Conservation (phyloP, 768 basidiomycete genomes). For the Tulasnella calospora region DNA sequence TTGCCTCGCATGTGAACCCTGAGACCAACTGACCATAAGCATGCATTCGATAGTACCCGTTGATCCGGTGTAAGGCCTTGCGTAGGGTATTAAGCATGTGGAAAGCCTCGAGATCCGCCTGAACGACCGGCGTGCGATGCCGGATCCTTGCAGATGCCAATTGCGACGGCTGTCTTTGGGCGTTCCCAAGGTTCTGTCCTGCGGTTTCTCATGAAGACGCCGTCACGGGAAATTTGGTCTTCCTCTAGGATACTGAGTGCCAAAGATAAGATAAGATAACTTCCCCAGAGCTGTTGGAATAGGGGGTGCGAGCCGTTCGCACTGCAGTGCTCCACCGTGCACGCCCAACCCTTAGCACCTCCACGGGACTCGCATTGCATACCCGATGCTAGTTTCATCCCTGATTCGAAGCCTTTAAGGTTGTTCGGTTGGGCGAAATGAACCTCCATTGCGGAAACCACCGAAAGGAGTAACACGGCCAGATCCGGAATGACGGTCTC, state of each 20-base stretch:
- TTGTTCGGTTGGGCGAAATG: not conserved
- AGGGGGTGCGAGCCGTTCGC: not conserved
- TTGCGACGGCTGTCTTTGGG: not conserved
- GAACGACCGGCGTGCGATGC: not conserved
- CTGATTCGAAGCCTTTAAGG: not conserved
- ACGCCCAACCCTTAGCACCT: not conserved
- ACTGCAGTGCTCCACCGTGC: not conserved
- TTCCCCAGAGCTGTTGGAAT: not conserved
- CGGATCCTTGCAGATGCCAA: not conserved
- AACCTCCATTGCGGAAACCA: not conserved
- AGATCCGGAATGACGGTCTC: too few relatives aligned
- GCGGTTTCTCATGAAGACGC: not conserved
- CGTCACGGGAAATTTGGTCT: not conserved
- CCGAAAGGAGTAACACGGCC: too few relatives aligned
- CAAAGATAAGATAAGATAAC: not conserved
- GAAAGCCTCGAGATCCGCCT: not conserved
- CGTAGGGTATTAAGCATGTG: not conserved
- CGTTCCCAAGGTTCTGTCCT: not conserved
- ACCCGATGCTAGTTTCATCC: not conserved
- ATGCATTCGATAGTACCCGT: not conserved
- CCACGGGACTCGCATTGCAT: not conserved
- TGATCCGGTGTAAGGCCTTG: slow-evolving; percentile 1
- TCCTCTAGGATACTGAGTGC: not conserved
- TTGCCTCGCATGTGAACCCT: not conserved
- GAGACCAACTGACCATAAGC: not conserved